Percentiles rank a stretch among this genome's conserved stretches.
phyloP scores from a whole-genome alignment of 2,329 filamentous ascomycete species.

The Anthostomella pinea region DNA sequence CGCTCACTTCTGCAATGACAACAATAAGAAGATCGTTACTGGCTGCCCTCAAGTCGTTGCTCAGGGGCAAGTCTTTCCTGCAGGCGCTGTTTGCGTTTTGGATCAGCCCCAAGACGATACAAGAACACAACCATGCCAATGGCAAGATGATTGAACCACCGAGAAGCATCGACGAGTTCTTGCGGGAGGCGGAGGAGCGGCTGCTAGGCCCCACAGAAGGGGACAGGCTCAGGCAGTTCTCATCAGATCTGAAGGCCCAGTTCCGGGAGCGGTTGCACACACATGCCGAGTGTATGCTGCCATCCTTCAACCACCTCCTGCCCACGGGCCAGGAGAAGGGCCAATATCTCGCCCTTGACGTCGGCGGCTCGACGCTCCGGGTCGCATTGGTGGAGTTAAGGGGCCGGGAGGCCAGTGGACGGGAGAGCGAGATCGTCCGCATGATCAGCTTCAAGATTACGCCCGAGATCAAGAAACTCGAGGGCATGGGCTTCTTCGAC shows the following conservation, averaged over 20 bases:
- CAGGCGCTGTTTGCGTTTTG: conserved; percentile 56
- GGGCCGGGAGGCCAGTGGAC: conserved; percentile 40
- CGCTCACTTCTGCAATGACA: conserved; percentile 56
- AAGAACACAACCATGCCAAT: conserved; percentile 24
- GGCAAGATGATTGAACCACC: conserved; percentile 14
- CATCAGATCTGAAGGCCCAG: conserved; percentile 50
- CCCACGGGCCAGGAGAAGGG: conserved; percentile 59
- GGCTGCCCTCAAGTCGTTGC: conserved; percentile 55
- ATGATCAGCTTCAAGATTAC: conserved; percentile 57
- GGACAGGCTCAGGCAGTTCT: conserved; percentile 45
- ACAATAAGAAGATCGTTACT: conserved; percentile 53
- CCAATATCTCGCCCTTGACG: conserved; percentile 61
- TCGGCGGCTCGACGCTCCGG: conserved; percentile 66
- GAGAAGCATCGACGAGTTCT: conserved; percentile 47
- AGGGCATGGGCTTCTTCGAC: conserved; percentile 61
- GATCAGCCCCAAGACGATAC: conserved; percentile 41
- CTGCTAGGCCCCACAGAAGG: conserved; percentile 48
- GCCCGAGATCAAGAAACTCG: conserved; percentile 51
- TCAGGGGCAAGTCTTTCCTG: conserved; percentile 58
- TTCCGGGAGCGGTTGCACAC: conserved; percentile 51
- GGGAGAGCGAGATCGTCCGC: conserved; percentile 50
- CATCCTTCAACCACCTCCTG: conserved; percentile 63
- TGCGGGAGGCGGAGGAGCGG: conserved; percentile 53
- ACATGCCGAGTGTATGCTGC: conserved; percentile 60
- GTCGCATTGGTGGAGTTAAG: conserved; percentile 61